These are phyloP conservation scores for Lactifluus subvellereus DNA, from an alignment of 768 basidiomycete genomes.

Conservation along the genomic window DNA sequence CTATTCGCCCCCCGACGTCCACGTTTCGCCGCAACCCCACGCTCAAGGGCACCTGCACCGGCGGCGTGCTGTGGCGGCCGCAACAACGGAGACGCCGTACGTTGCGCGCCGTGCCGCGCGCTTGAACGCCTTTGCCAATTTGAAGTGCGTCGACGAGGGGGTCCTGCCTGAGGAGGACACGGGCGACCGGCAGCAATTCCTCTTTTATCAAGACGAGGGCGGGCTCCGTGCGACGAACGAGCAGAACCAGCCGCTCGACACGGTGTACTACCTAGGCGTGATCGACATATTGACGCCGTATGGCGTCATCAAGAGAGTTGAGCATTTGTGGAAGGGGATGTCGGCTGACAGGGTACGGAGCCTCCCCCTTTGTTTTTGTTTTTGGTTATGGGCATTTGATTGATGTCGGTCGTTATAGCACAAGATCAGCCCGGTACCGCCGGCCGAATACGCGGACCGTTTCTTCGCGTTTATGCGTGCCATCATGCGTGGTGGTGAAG, in stretches of 20 bases:
- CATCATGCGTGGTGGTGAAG: conserved; percentile 76
- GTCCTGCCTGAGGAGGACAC: conserved; percentile 60
- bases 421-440: conserved; percentile 91
- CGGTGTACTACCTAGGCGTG: conserved; percentile 90
- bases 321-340: conserved; percentile 91
- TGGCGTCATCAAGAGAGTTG: conserved; percentile 64
- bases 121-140: conserved; percentile 38
- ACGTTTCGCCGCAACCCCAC: conserved; percentile 59
- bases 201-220: conserved; percentile 97
- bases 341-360: conserved; percentile 72
- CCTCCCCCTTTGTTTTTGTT: conserved; percentile 6
- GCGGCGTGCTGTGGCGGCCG: conserved; percentile 21
- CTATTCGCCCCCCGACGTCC: conserved; percentile 65
- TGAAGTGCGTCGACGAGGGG: conserved; percentile 33
- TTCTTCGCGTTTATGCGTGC: conserved; percentile 87
- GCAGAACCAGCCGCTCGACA: conserved; percentile 60
- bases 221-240: conserved; percentile 90
- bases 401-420: conserved; percentile 45
- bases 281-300: conserved; percentile 98
- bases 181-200: conserved; percentile 62
- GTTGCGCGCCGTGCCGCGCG: conserved; percentile 85
- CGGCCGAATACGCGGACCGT: conserved; percentile 78
- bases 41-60: conserved; percentile 33
- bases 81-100: conserved; percentile 64
- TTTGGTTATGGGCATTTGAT: not conserved